A percentile compares a stretch with the other conserved stretches of the same genome.
phyloP scores from a whole-genome alignment of 2,329 filamentous ascomycete species.

The Penicillium sp. region DNA sequence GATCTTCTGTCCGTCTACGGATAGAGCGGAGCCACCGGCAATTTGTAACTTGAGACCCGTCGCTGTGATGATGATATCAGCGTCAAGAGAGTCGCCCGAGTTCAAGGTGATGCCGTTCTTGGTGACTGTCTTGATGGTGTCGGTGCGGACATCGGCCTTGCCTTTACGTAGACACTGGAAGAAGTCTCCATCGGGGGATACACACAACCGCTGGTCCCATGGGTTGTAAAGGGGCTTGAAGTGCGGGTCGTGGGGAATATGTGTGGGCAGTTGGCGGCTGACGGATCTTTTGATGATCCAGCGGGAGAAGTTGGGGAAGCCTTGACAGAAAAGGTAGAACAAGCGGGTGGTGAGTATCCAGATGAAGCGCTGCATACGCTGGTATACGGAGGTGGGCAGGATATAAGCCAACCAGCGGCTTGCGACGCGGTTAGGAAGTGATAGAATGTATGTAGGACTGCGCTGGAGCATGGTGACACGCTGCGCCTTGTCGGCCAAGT shows the following conservation, averaged over 20 bases:
- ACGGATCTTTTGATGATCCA: slow-evolving; percentile 46
- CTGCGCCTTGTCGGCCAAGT: slow-evolving; percentile 58
- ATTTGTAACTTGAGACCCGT: slow-evolving; percentile 42
- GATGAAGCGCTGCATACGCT: slow-evolving; percentile 41
- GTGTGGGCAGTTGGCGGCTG: slow-evolving; percentile 49
- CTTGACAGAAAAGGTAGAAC: slow-evolving; percentile 51
- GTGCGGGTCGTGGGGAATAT: slow-evolving; percentile 54
- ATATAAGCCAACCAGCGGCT: slow-evolving; percentile 23
- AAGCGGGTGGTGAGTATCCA: slow-evolving; percentile 47
- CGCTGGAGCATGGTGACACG: slow-evolving; percentile 76
- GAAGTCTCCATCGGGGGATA: slow-evolving; percentile 59
- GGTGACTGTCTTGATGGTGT: slow-evolving; percentile 50
- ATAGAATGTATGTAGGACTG: slow-evolving; percentile 65
- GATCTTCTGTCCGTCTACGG: slow-evolving; percentile 37
- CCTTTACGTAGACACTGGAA: slow-evolving; percentile 50
- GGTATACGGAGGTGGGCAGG: slow-evolving; percentile 35
- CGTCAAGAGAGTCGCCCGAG: slow-evolving; percentile 39
- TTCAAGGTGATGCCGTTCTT: slow-evolving; percentile 47
- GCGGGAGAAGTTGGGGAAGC: slow-evolving; percentile 50
- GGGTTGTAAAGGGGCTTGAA: slow-evolving; percentile 62
- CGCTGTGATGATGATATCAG: slow-evolving; percentile 44
- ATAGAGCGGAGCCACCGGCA: slow-evolving; percentile 34
- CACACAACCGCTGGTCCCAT: slow-evolving; percentile 70
- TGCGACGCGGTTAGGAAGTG: slow-evolving; percentile 41
- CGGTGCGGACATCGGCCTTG: slow-evolving; percentile 52